Evolutionary conservation across 148 eudicot species (phyloP).

Genomic region (Rhododendron simsii): DNA sequence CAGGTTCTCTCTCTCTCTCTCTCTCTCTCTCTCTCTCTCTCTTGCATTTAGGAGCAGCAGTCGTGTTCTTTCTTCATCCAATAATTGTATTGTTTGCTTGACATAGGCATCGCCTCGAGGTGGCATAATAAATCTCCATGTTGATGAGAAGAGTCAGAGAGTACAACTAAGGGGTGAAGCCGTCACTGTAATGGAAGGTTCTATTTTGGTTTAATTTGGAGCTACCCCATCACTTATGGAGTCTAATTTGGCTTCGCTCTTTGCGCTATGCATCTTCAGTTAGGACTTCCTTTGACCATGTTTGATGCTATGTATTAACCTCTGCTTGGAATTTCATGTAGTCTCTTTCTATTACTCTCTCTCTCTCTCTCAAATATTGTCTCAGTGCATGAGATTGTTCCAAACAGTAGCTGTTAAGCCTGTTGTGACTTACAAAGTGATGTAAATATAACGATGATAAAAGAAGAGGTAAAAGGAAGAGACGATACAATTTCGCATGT

Average conservation of each 20-base stretch:
- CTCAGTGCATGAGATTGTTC: too few species aligned
- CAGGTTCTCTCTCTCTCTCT: slow-evolving; percentile 33
- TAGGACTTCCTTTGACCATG: neutral
- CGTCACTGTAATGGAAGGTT: slow-evolving; percentile 69
- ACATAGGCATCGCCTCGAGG: slow-evolving; percentile 73
- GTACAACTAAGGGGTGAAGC: slow-evolving; percentile 65
- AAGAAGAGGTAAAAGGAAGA: too few species aligned
- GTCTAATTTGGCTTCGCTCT: neutral
- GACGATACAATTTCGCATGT: neutral
- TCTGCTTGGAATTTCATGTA: neutral
- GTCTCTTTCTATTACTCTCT: too few species aligned
- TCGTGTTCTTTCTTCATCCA: neutral
- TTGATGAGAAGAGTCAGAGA: slow-evolving; percentile 59
- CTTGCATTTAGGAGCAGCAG: too few species aligned
- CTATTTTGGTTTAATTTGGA: slow-evolving; percentile 33
- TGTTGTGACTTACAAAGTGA: too few species aligned
- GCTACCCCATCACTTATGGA: neutral
- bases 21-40: neutral
- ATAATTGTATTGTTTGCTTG: neutral
- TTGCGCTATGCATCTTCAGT: neutral
- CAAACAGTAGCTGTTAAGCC: too few species aligned
- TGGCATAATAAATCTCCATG: slow-evolving; percentile 53
- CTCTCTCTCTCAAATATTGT: neutral
- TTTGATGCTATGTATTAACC: neutral
- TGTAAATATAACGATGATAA: too few species aligned